Conservation (phyloP, 2,329 filamentous ascomycete genomes). For the Cytospora piceae region DNA sequence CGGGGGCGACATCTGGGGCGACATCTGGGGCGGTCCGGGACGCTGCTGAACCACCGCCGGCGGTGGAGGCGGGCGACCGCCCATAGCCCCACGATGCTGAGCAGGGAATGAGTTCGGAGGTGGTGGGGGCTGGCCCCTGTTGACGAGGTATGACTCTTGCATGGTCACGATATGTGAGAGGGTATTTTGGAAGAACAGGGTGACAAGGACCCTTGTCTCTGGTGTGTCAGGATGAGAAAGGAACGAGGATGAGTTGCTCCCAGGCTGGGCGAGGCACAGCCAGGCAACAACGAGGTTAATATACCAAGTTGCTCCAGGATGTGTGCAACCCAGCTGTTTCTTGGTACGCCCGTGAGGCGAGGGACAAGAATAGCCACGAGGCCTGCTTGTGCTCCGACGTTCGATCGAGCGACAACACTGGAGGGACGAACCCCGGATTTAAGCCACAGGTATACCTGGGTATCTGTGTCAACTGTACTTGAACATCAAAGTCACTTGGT, state of each 20-base stretch:
- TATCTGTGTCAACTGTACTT: slow-evolving; percentile 1
- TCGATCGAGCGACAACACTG: slow-evolving; percentile 9
- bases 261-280: slow-evolving; percentile 14
- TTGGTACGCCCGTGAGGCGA: slow-evolving; percentile 20
- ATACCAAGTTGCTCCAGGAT: slow-evolving; percentile 12
- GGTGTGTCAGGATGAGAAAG: not conserved
- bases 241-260: slow-evolving; percentile 2
- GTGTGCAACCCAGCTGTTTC: slow-evolving; percentile 4
- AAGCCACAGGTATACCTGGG: slow-evolving; percentile 10
- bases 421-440: not conserved
- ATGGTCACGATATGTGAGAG: slow-evolving; percentile 12
- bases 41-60: slow-evolving; percentile 13
- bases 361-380: slow-evolving; percentile 17
- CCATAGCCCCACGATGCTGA: slow-evolving; percentile 8
- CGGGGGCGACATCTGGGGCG: not conserved
- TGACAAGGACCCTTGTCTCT: not conserved
- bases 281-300: slow-evolving; percentile 24
- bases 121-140: slow-evolving; percentile 14
- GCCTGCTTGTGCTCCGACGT: slow-evolving; percentile 5
- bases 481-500: slow-evolving; percentile 11
- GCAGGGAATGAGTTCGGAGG: not conserved
- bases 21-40: not conserved
- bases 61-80: slow-evolving; percentile 8
- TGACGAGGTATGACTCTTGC: slow-evolving; percentile 5
- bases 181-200: not conserved